phyloP scores from a whole-genome alignment of 2,329 filamentous ascomycete genomes.

The Apiospora phragmitis region DNA sequence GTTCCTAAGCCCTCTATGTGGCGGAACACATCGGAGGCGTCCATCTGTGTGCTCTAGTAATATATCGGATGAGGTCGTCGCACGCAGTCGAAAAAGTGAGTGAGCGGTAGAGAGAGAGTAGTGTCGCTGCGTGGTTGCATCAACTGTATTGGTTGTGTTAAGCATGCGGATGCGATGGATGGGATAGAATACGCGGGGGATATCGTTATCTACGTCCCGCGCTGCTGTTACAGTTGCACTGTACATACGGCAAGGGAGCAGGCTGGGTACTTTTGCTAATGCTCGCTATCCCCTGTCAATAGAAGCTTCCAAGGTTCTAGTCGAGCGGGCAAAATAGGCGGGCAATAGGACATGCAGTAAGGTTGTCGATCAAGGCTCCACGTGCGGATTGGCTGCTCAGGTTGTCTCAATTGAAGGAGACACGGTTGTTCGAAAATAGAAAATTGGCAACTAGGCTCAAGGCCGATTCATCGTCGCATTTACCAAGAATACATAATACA shows the following conservation, averaged over 20 bases:
- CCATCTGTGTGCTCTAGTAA: conserved; percentile 45
- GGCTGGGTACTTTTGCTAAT: neutral
- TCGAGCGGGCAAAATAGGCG: neutral
- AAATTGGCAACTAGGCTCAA: neutral
- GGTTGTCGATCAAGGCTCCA: conserved; percentile 4
- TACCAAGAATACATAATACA: neutral
- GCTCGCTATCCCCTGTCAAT: conserved; percentile 3
- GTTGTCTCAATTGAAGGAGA: neutral
- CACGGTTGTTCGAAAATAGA: neutral
- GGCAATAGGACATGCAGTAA: conserved; percentile 4
- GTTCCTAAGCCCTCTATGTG: conserved; percentile 51
- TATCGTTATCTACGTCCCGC: conserved; percentile 7
- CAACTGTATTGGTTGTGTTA: neutral
- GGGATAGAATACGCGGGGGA: conserved; percentile 6
- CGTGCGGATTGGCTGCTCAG: neutral
- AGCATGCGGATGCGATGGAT: neutral
- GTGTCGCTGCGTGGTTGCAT: neutral
- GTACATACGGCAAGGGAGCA: neutral
- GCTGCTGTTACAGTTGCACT: neutral
- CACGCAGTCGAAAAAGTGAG: neutral
- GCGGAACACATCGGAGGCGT: conserved; percentile 59
- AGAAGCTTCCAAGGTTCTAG: conserved; percentile 6
- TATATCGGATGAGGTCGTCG: neutral
- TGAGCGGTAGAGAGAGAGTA: neutral
- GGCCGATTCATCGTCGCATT: neutral